phyloP scores from a whole-genome alignment of 768 basidiomycete species.

The Grammothele lineata region DNA sequence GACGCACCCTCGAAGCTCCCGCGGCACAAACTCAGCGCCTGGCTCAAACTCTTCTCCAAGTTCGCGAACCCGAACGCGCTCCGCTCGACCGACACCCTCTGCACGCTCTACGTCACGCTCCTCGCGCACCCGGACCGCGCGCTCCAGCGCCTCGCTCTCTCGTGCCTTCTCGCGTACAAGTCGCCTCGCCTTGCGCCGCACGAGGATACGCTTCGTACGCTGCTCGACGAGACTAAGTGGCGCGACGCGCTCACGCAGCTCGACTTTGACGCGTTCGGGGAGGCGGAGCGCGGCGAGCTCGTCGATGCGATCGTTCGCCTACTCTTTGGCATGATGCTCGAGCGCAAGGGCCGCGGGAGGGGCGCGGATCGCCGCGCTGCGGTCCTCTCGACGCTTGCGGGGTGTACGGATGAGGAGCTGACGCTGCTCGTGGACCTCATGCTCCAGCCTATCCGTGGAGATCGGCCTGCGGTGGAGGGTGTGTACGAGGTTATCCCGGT shows the following conservation, averaged over 20 bases:
- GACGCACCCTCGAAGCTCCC: constrained; percentile 41
- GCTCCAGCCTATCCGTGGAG: constrained; percentile 57
- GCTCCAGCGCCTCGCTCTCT: constrained; percentile 71
- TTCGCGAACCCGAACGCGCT: constrained; percentile 92
- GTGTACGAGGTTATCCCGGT: constrained; percentile 29
- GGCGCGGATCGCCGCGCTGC: constrained; percentile 70
- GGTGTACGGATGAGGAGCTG: constrained; percentile 72
- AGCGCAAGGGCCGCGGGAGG: constrained; percentile 63
- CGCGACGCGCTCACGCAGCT: constrained; percentile 82
- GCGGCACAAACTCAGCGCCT: constrained; percentile 62
- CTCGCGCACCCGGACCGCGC: constrained; percentile 82
- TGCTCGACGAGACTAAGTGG: constrained; percentile 86
- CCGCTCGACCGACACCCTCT: constrained; percentile 61
- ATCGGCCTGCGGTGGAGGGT: constrained; percentile 27
- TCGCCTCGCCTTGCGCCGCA: constrained; percentile 47
- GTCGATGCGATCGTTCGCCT: constrained; percentile 71
- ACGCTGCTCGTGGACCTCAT: constrained; percentile 80
- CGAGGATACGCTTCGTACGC: constrained; percentile 58
- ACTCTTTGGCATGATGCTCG: constrained; percentile 85
- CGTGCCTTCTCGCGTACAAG: constrained; percentile 83
- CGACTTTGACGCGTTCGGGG: constrained; percentile 53
- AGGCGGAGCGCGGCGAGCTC: constrained; percentile 56
- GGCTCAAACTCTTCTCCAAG: constrained; percentile 85
- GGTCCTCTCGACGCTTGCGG: constrained; percentile 64
- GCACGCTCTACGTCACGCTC: constrained; percentile 61